Conservation (phyloP, 2,329 filamentous ascomycete genomes). For the Fusarium buxicola region DNA sequence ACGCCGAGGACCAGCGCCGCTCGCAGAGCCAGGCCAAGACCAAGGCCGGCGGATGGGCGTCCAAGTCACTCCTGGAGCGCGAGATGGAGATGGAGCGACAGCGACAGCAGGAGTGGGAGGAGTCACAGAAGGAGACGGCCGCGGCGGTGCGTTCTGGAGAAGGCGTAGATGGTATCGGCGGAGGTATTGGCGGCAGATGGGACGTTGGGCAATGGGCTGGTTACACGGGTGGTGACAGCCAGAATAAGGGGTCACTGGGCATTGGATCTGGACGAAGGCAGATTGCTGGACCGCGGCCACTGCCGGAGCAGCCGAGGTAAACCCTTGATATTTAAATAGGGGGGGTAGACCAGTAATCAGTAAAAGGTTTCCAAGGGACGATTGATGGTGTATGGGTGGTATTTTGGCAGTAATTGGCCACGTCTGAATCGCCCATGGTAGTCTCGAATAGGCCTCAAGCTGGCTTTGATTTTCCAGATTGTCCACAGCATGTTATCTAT, state of each 20-base stretch:
- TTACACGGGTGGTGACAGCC: slow-evolving; percentile 79
- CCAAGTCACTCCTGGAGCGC: slow-evolving; percentile 78
- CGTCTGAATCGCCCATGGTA: not conserved
- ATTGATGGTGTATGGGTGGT: not conserved
- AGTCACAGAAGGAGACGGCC: slow-evolving; percentile 74
- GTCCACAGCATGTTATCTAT: not conserved
- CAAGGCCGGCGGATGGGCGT: slow-evolving; percentile 71
- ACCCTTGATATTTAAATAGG: slow-evolving; percentile 9
- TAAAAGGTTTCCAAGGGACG: not conserved
- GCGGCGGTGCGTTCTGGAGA: slow-evolving; percentile 63
- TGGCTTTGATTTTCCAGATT: not conserved
- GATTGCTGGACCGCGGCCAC: slow-evolving; percentile 81
- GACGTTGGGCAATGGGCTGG: slow-evolving; percentile 81
- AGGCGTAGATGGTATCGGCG: slow-evolving; percentile 71
- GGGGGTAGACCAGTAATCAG: not conserved
- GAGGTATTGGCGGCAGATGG: slow-evolving; percentile 77
- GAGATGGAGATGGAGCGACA: slow-evolving; percentile 86
- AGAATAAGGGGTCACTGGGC: slow-evolving; percentile 74
- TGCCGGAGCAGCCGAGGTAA: slow-evolving; percentile 59
- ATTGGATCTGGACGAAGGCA: slow-evolving; percentile 78
- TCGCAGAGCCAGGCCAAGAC: slow-evolving; percentile 69
- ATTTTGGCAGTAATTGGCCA: not conserved
- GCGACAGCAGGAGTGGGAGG: slow-evolving; percentile 83
- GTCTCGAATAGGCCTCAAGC: not conserved
- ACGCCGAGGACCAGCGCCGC: slow-evolving; percentile 71